These are phyloP conservation scores for Talaromyces sp. DNA, from an alignment of 2,329 filamentous ascomycete species.

Conservation along the genomic window DNA sequence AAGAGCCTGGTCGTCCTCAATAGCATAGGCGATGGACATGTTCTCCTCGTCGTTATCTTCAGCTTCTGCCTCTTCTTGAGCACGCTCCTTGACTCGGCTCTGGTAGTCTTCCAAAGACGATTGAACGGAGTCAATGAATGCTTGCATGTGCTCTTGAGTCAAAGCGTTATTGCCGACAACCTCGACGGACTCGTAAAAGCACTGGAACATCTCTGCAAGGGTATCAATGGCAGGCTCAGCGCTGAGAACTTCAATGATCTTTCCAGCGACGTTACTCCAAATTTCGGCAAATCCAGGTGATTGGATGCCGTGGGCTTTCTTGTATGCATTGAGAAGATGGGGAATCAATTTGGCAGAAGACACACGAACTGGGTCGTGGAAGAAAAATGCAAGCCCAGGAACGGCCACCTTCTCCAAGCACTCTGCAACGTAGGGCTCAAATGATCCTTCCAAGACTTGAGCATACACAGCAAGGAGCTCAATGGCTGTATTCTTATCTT, in stretches of 20 bases:
- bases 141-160: slow-evolving; percentile 71
- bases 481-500: slow-evolving; percentile 99
- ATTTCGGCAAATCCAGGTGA: slow-evolving; percentile 77
- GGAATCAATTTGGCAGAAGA: slow-evolving; percentile 94
- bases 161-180: slow-evolving; percentile 85
- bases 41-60: slow-evolving; percentile 89
- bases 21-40: slow-evolving; percentile 81
- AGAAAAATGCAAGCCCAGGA: slow-evolving; percentile 94
- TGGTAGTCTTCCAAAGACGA: slow-evolving; percentile 92
- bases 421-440: slow-evolving; percentile 84
- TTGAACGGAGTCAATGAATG: slow-evolving; percentile 81
- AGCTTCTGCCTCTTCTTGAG: slow-evolving; percentile 77
- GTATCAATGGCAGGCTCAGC: slow-evolving; percentile 96
- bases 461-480: slow-evolving; percentile 97
- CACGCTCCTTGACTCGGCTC: slow-evolving; percentile 73
- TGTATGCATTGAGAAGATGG: slow-evolving; percentile 87
- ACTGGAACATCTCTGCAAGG: slow-evolving; percentile 98
- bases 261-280: slow-evolving; percentile 82
- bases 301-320: slow-evolving; percentile 78
- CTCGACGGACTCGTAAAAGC: slow-evolving; percentile 97
- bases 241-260: slow-evolving; percentile 86
- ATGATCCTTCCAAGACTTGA: slow-evolving; percentile 87
- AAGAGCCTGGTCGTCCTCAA: slow-evolving; percentile 95
- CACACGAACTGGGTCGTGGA: slow-evolving; percentile 94
- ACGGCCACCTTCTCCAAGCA: slow-evolving; percentile 97